These are phyloP conservation scores for Sporodiniella umbellata DNA, from an alignment of 371 early-diverging fungal species.

Conservation along the genomic window DNA sequence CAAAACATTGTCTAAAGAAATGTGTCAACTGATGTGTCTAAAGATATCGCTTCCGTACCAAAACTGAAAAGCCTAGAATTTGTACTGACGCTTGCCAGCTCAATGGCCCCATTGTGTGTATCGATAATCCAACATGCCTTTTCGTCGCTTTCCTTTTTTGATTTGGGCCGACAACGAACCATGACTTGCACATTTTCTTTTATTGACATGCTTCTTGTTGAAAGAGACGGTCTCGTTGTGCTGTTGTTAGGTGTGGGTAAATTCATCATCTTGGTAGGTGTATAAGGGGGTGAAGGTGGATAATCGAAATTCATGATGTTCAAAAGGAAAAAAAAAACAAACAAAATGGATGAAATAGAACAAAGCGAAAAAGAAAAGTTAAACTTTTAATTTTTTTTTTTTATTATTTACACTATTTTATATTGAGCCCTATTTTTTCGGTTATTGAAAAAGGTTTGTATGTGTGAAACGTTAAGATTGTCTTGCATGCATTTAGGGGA, in stretches of 20 bases:
- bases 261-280: not conserved
- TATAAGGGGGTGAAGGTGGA: not conserved
- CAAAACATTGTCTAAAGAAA: slow-evolving; percentile 20
- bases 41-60: slow-evolving; percentile 4
- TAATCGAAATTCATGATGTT: not conserved
- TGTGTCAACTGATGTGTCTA: too few species aligned
- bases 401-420: too few species aligned
- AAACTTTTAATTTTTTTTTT: not conserved
- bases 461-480: too few species aligned
- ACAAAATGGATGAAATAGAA: not conserved
- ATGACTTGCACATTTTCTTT: slow-evolving; percentile 40
- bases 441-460: too few species aligned
- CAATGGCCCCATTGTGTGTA: slow-evolving; percentile 14
- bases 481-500: too few species aligned
- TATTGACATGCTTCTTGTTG: slow-evolving; percentile 11
- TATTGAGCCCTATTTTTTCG: too few species aligned
- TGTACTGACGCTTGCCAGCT: not conserved
- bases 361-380: not conserved
- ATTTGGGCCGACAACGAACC: slow-evolving; percentile 38
- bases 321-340: not conserved
- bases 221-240: slow-evolving; percentile 2
- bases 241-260: not conserved
- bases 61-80: not conserved
- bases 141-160: slow-evolving; percentile 22
- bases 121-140: slow-evolving; percentile 22